Conservation (phyloP, 2,329 filamentous ascomycete species). For the Sporothrix sp. region DNA sequence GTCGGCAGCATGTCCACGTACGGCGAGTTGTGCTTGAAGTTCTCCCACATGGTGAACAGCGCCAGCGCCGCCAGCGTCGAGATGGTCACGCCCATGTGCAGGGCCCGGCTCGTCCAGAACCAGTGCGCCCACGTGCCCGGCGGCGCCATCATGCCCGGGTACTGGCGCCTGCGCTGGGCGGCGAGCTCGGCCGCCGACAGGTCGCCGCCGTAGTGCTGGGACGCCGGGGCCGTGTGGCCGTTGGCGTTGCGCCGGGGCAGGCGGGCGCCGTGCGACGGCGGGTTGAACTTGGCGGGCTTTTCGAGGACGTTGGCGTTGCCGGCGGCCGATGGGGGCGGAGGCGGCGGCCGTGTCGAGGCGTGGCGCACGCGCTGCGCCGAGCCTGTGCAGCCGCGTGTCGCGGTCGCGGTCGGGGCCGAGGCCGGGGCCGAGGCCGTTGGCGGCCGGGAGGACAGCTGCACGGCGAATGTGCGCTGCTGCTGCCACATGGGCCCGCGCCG, state of each 20-base stretch:
- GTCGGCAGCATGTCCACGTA: constrained; percentile 71
- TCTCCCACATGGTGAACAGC: constrained; percentile 61
- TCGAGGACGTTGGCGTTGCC: constrained; percentile 48
- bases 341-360: constrained; percentile 17
- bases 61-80: constrained; percentile 47
- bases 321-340: constrained; percentile 43
- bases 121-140: constrained; percentile 73
- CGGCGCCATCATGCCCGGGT: constrained; percentile 83
- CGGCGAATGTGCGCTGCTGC: constrained; percentile 13
- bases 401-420: constrained; percentile 5
- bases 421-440: neutral
- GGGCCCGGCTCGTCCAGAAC: constrained; percentile 65
- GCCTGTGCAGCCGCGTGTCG: neutral
- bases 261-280: constrained; percentile 75
- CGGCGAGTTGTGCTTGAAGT: constrained; percentile 70
- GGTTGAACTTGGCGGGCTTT: constrained; percentile 82
- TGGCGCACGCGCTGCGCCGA: constrained; percentile 11
- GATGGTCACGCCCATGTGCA: constrained; percentile 78
- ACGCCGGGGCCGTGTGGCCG: constrained; percentile 36
- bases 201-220: constrained; percentile 65
- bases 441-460: constrained; percentile 11
- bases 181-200: constrained; percentile 55
- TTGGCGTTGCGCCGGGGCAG: constrained; percentile 43
- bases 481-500: constrained; percentile 49
- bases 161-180: constrained; percentile 59